Conservation (phyloP, 2,329 filamentous ascomycete genomes). For the Didymella arachidicola region DNA sequence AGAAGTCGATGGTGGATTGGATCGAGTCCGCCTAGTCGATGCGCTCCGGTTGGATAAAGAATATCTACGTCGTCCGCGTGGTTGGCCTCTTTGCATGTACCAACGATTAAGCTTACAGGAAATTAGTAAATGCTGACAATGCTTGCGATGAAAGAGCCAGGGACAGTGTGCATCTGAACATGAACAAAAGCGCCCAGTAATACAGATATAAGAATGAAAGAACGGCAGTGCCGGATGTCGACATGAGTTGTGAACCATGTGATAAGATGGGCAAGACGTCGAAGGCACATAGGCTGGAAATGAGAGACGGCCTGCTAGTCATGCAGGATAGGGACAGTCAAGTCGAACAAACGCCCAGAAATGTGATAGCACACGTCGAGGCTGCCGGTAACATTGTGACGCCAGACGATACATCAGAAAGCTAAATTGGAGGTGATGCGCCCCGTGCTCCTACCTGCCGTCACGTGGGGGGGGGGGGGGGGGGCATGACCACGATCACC, state of each 20-base stretch:
- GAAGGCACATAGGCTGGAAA: slow-evolving; percentile 26
- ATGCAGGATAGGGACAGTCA: neutral
- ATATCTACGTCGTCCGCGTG: slow-evolving; percentile 48
- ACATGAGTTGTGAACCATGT: neutral
- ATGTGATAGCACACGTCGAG: neutral
- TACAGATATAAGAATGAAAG: neutral
- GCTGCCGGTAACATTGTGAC: neutral
- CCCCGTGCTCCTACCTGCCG: neutral
- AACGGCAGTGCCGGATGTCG: neutral
- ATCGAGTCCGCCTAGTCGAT: slow-evolving; percentile 37
- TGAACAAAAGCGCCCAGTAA: neutral
- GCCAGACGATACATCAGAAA: neutral
- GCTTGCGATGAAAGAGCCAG: neutral
- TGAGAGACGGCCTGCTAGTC: slow-evolving; percentile 28
- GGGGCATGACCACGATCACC: neutral
- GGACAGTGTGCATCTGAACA: neutral
- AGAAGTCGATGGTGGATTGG: slow-evolving; percentile 28
- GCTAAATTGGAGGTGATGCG: neutral
- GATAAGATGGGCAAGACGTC: slow-evolving; percentile 14
- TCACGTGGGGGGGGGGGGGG: neutral
- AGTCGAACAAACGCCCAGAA: neutral
- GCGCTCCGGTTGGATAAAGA: slow-evolving; percentile 37
- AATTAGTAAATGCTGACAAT: slow-evolving; percentile 1
- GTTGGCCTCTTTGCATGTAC: slow-evolving; percentile 48
- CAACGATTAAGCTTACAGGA: neutral